phyloP scores from a whole-genome alignment of 192 early-diverging fungal species.

The Coemansia sp. region DNA sequence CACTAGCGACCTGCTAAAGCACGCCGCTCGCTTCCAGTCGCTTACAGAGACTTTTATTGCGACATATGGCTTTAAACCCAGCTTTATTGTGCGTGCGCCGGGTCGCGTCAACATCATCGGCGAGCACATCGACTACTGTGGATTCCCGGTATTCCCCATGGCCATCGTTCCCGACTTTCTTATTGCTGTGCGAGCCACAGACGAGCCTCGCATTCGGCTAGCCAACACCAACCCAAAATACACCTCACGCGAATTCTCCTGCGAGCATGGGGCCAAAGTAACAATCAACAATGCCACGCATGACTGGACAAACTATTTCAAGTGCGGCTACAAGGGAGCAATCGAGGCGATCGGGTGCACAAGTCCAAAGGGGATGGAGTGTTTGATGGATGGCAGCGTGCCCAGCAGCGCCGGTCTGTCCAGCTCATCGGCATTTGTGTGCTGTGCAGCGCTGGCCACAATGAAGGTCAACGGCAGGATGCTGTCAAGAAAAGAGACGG shows the following conservation, averaged over 20 bases:
- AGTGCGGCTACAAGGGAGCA: constrained; percentile 70
- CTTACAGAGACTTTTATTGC: constrained; percentile 55
- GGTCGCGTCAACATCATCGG: constrained; percentile 97
- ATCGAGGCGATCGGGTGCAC: constrained; percentile 29
- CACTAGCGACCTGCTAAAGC: constrained; percentile 15
- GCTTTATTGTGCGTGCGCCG: constrained; percentile 84
- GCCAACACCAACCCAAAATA: constrained; percentile 36
- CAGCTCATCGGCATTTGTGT: constrained; percentile 82
- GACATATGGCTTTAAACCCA: constrained; percentile 59
- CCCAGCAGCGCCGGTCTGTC: constrained; percentile 84
- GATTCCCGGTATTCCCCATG: constrained; percentile 94
- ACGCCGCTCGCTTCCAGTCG: constrained; percentile 55
- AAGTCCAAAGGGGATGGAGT: constrained; percentile 53
- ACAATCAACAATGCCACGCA: constrained; percentile 67
- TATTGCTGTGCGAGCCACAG: constrained; percentile 38
- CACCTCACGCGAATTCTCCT: constrained; percentile 21
- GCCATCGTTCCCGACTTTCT: constrained; percentile 71
- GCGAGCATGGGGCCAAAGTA: constrained; percentile 71
- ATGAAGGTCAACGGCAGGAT: constrained; percentile 9
- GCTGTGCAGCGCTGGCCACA: constrained; percentile 52
- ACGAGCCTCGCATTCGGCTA: constrained; percentile 18
- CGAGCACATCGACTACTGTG: constrained; percentile 96
- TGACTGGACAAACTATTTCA: constrained; percentile 92
- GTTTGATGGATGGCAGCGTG: constrained; percentile 77
- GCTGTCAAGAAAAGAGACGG: constrained; percentile 21